These are phyloP conservation scores for Candida hispaniensis DNA, from an alignment of 805 yeast genomes.

Conservation along the genomic window DNA sequence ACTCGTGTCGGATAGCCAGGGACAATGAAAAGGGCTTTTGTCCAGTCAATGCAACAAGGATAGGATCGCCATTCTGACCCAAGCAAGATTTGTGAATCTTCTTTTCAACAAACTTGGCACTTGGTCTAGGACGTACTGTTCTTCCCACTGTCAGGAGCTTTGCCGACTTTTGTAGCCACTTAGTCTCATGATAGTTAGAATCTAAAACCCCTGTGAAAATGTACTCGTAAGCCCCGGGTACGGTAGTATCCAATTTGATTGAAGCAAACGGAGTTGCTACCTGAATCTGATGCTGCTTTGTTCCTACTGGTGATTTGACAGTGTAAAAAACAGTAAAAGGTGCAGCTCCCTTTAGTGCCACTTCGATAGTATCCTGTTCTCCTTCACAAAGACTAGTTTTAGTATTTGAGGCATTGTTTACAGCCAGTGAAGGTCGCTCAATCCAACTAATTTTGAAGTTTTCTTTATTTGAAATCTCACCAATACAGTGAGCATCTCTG, in stretches of 20 bases:
- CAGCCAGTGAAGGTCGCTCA: conserved; percentile 36
- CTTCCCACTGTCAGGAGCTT: conserved; percentile 35
- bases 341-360: conserved; percentile 34
- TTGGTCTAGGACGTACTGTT: conserved; percentile 52
- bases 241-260: conserved; percentile 34
- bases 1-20: conserved; percentile 49
- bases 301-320: conserved; percentile 20
- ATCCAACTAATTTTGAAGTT: conserved; percentile 37
- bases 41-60: conserved; percentile 50
- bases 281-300: conserved; percentile 30
- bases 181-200: conserved; percentile 41
- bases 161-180: conserved; percentile 29
- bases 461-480: conserved; percentile 32
- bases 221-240: conserved; percentile 53
- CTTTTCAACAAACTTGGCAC: conserved; percentile 38
- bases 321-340: conserved; percentile 65
- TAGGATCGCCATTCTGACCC: conserved; percentile 37
- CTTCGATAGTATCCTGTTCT: conserved; percentile 38
- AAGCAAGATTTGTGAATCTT: conserved; percentile 43
- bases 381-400: conserved; percentile 40
- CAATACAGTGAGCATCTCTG: conserved; percentile 44
- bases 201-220: conserved; percentile 56
- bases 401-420: conserved; percentile 30
- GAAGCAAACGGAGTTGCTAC: conserved; percentile 44
- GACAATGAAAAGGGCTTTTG: conserved; percentile 50